Percentiles rank a stretch among this genome's conserved stretches.
Conservation (phyloP, 2,329 filamentous ascomycete genomes). For the Colletotrichum falcatum region DNA sequence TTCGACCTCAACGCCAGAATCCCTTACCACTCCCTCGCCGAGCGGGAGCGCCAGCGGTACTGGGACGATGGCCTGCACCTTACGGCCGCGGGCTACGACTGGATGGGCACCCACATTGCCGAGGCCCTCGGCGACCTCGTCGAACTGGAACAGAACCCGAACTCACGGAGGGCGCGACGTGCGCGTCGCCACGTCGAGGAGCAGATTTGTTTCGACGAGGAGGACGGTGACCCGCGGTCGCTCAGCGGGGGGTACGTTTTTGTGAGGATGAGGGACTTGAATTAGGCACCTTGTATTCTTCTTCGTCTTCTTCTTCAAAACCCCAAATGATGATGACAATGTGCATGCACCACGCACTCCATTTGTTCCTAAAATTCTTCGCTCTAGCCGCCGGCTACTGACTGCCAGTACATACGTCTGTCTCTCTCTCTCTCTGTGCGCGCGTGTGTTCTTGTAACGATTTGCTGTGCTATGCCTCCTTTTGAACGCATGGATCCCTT, state of each 20-base stretch:
- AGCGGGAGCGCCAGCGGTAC: slow-evolving; percentile 59
- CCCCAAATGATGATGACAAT: slow-evolving; percentile 5
- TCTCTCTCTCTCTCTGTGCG: background rate
- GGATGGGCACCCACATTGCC: slow-evolving; percentile 70
- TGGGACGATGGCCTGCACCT: slow-evolving; percentile 74
- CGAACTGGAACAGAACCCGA: slow-evolving; percentile 33
- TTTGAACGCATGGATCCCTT: slow-evolving; percentile 25
- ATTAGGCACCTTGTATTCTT: slow-evolving; percentile 51
- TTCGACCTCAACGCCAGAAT: slow-evolving; percentile 68
- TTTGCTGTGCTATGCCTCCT: slow-evolving; percentile 36
- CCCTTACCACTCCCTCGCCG: slow-evolving; percentile 64
- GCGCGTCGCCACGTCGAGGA: slow-evolving; percentile 54
- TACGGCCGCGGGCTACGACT: slow-evolving; percentile 68
- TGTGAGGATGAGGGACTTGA: slow-evolving; percentile 64
- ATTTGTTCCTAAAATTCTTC: slow-evolving; percentile 2
- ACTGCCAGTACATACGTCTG: background rate
- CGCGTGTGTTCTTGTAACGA: background rate
- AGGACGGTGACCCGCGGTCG: slow-evolving; percentile 58
- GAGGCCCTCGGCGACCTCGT: slow-evolving; percentile 61
- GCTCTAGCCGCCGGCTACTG: slow-evolving; percentile 5
- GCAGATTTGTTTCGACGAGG: slow-evolving; percentile 59
- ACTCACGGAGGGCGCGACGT: slow-evolving; percentile 44
- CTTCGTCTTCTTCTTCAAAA: slow-evolving; percentile 35
- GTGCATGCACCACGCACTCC: background rate
- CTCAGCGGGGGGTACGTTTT: slow-evolving; percentile 67